Base-by-base conservation (phyloP, 331 rosid genomes). In the Phaseolus coccineus region DNA sequence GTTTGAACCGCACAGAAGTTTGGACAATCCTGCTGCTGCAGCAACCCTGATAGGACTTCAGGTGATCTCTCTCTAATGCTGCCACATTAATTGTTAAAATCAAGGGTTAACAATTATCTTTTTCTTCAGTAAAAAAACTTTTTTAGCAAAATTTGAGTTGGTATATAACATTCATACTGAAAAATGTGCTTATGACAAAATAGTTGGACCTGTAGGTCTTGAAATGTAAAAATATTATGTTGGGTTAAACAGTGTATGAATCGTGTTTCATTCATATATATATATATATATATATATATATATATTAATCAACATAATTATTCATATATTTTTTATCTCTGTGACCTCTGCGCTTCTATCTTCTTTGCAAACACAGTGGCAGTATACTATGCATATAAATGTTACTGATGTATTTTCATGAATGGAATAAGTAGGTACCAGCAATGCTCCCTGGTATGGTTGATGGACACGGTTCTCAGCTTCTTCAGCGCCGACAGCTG, bases 21-120 rank as follows among this genome's bases (percentile, higher is more conserved):
- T 91, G 87, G 98, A 93, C 19, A 96, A 80, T 84, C 97, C 98
- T 77, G 98, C 97, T 52, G 90, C 87, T 82, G 57, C 97, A 68
- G 94, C 96, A 52, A 85, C 70, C 78, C 35, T 96, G 93, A 93
- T 96, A 98, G 99, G 99, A 71, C 82, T 96, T 87, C 99, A 91
- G 98, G 99, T 96, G 70, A 44, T 78, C 77, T 78, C 42, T 76
- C 70, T 55, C 44, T 62, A 37, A 33, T 35, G 4, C 24, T n/a
- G n/a, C 16, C 12, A 16, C 62, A 51, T 50, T 5, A 46, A 77
- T 50, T 61, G 52, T 61, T 76, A 15, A 69, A 66, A 50, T 58
- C 28, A 67, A 40, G 48, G 22, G 13, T 77, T 83, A 35, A 4
- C 62, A 61, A 14, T 74, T 69, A 8, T 71, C 61, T 67, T 52